Evolutionary conservation across 148 eudicot species (phyloP), one percentile per base, ranked within the genome.

Genomic region (Cornus kousa): DNA sequence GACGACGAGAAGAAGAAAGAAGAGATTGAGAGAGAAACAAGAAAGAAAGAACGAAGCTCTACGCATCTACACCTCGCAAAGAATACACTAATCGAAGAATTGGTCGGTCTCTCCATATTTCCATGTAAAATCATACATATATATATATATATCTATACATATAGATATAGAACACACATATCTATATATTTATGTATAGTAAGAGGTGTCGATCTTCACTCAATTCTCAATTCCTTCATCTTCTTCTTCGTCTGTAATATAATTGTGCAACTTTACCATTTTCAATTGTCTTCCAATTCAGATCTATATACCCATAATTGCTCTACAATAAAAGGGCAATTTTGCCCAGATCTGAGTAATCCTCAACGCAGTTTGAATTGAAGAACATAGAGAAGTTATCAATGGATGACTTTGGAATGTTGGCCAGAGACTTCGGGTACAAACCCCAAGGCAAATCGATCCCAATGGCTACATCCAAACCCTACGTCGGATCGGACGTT

Each of bases 341-440:
- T 57, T 20, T 19, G 66, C 66, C 24, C 66, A 62, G 66, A 62
- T 62, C 66, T 62, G 66, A 62, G 8, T 5, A 0, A 62, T 5
- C 19, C 1, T n/a, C 23, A 62, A 62, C 66, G 5, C 1, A 62
- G 19, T 62, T 62, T 62, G 81, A 53, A 53, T 62, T 3, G 4
- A 20, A 5, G 23, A 62, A 62, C 3, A 20, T 4, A 53, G 5
- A 53, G 59, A 62, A 19, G 66, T 70, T 74, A 70, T 68, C 69
- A 68, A 90, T 92, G 97, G 91, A 87, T 50, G 94, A 90, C 78
- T 91, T 92, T 33, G 94, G 89, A 64, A 78, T 87, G 39, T 79
- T 92, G 28, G 87, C 92, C 13, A 79, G 89, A 40, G 90, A 89
- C 77, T 90, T 82, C 75, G 97, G 94, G 14, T 84, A 83, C 80